These are phyloP conservation scores for Leccinum uliginosum DNA, from an alignment of 768 basidiomycete species.

Conservation along the genomic window DNA sequence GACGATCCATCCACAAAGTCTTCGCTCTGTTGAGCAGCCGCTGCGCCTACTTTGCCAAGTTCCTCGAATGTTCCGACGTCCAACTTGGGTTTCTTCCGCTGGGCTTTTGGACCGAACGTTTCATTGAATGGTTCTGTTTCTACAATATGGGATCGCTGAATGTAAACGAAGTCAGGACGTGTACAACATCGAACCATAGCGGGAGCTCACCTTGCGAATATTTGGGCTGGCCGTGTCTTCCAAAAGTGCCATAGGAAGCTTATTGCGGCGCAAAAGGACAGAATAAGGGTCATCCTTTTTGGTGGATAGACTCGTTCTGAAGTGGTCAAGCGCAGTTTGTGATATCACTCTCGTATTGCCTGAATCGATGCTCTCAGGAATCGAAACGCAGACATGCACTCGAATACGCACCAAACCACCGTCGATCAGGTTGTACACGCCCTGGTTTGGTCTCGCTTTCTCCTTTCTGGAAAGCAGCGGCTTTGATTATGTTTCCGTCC, in stretches of 20 bases:
- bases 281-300: conserved; percentile 95
- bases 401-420: conserved; percentile 86
- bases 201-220: conserved; percentile 57
- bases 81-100: conserved; percentile 83
- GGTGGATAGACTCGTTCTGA: conserved; percentile 78
- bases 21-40: conserved; percentile 46
- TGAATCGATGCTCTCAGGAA: conserved; percentile 28
- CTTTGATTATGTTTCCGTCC: conserved; percentile 89
- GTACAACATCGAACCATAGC: not conserved
- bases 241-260: conserved; percentile 93
- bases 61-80: conserved; percentile 93
- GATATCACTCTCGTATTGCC: conserved; percentile 99
- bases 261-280: conserved; percentile 89
- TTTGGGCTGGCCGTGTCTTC: conserved; percentile 86
- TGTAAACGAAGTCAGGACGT: conserved; percentile 2
- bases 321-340: conserved; percentile 93
- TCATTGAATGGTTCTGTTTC: conserved; percentile 94
- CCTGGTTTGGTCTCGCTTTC: conserved; percentile 89
- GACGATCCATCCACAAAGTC: conserved; percentile 38
- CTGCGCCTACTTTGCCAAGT: conserved; percentile 61
- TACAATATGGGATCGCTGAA: conserved; percentile 84
- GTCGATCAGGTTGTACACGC: conserved; percentile 87
- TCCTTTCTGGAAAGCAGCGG: conserved; percentile 94
- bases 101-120: conserved; percentile 95
- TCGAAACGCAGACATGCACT: not conserved